phyloP scores from a whole-genome alignment of 1,284 basidiomycete species.

The Gomphus bonarii region DNA sequence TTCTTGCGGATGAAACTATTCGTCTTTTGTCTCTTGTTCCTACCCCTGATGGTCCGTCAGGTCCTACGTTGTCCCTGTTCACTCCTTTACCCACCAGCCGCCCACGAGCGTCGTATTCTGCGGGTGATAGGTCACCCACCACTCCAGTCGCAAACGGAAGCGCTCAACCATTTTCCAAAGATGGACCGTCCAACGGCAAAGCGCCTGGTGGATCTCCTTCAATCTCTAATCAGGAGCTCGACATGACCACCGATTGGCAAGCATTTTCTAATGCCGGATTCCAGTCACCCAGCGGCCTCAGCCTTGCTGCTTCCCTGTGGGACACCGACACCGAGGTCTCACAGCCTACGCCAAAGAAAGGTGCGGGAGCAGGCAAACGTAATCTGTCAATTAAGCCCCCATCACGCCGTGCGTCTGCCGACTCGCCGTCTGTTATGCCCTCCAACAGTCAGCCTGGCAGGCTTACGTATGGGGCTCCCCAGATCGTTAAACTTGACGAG shows the following conservation, averaged over 20 bases:
- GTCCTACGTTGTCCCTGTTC: conserved; percentile 10
- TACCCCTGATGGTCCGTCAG: conserved; percentile 13
- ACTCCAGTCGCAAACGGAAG: conserved; percentile 6
- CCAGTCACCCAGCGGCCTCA: conserved; percentile 29
- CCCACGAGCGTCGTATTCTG: conserved; percentile 20
- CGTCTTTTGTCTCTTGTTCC: conserved; percentile 25
- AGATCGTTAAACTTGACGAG: conserved; percentile 54
- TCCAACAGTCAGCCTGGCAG: not conserved
- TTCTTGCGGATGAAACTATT: conserved; percentile 61
- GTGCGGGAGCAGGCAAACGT: conserved; percentile 17
- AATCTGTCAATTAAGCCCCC: not conserved
- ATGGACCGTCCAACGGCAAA: conserved; percentile 11
- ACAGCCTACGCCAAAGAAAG: conserved; percentile 23
- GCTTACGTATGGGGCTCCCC: not conserved
- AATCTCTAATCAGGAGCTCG: conserved; percentile 14
- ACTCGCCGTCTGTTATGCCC: conserved; percentile 15
- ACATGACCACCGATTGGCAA: conserved; percentile 26
- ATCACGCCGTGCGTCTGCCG: not conserved
- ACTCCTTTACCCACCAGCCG: conserved; percentile 15
- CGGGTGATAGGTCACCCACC: conserved; percentile 13
- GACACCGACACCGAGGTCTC: conserved; percentile 54
- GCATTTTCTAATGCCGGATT: conserved; percentile 57
- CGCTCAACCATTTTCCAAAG: conserved; percentile 15
- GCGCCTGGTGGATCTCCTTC: conserved; percentile 14
- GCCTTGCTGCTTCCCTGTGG: conserved; percentile 46